Evolutionary conservation across 805 yeast genomes (phyloP).

Genomic region (Yarrowia sp.): DNA sequence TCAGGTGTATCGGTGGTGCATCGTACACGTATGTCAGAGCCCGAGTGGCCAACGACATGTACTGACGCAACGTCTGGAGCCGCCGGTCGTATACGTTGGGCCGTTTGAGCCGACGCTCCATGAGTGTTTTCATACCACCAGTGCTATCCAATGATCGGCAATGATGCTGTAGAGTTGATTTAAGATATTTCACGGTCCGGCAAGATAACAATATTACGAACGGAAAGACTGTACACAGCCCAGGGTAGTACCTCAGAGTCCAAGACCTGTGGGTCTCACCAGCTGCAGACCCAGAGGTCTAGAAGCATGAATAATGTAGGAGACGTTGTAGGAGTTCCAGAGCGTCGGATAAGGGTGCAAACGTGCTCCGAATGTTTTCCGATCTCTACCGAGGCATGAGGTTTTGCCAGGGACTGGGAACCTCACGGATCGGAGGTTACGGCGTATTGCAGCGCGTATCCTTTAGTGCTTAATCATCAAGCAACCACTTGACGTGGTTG

Average conservation of each 20-base stretch:
- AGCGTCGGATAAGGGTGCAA: background rate
- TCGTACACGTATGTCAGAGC: background rate
- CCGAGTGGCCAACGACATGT: background rate
- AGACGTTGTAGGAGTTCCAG: background rate
- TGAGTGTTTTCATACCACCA: too few species aligned
- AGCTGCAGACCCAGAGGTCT: constrained; percentile 5
- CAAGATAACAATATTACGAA: background rate
- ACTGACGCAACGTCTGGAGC: too few species aligned
- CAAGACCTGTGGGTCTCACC: background rate
- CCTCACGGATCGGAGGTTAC: too few species aligned
- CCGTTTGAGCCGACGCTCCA: too few species aligned
- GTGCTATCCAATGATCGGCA: too few species aligned
- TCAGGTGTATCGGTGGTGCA: background rate
- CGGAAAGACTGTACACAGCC: background rate
- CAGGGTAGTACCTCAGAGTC: background rate
- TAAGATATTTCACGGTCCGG: too few species aligned
- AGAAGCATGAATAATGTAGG: constrained; percentile 13
- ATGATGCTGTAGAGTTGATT: too few species aligned
- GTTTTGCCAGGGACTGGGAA: background rate
- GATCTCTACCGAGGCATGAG: background rate
- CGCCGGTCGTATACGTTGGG: too few species aligned
- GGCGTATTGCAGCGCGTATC: background rate
- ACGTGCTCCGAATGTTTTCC: background rate
- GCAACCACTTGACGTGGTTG: too few species aligned
- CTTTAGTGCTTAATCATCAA: too few species aligned